Percentiles rank a stretch among this genome's conserved stretches.
Evolutionary conservation across 371 early-diverging fungal genomes (phyloP).

Genomic region (Apophysomyces trapeziformis): DNA sequence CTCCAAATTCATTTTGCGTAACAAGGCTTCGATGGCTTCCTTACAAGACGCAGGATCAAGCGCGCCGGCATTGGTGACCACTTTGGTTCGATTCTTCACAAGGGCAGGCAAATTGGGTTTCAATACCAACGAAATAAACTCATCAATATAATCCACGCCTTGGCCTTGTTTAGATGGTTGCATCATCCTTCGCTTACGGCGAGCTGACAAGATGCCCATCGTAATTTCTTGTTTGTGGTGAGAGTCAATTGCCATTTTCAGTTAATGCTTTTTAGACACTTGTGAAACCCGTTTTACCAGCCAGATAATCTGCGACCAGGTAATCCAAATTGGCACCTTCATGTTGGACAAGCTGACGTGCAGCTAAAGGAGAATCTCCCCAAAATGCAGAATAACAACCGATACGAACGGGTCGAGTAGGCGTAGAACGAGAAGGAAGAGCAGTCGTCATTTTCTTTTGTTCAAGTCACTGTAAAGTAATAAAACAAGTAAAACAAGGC

Average conservation of each 20-base stretch:
- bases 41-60: conserved; percentile 74
- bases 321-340: conserved; percentile 74
- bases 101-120: conserved; percentile 57
- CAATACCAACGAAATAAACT: conserved; percentile 64
- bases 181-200: conserved; percentile 44
- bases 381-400: conserved; percentile 78
- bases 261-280: neutral
- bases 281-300: conserved; percentile 43
- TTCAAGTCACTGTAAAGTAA: no score
- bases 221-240: conserved; percentile 59
- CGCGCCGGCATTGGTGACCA: conserved; percentile 80
- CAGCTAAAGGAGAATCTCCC: conserved; percentile 72
- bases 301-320: conserved; percentile 71
- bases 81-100: conserved; percentile 62
- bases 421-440: conserved; percentile 1
- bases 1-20: conserved; percentile 52
- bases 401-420: conserved; percentile 58
- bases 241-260: no score
- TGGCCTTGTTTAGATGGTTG: conserved; percentile 49
- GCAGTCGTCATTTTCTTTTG: neutral
- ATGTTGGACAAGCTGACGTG: conserved; percentile 71
- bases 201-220: conserved; percentile 74
- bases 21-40: conserved; percentile 64
- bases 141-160: conserved; percentile 67
- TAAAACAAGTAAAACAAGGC: no score